Percentiles rank a stretch among this genome's conserved stretches.
Evolutionary conservation across 306 rosid genomes (phyloP).

Genomic region (Mucuna pruriens): DNA sequence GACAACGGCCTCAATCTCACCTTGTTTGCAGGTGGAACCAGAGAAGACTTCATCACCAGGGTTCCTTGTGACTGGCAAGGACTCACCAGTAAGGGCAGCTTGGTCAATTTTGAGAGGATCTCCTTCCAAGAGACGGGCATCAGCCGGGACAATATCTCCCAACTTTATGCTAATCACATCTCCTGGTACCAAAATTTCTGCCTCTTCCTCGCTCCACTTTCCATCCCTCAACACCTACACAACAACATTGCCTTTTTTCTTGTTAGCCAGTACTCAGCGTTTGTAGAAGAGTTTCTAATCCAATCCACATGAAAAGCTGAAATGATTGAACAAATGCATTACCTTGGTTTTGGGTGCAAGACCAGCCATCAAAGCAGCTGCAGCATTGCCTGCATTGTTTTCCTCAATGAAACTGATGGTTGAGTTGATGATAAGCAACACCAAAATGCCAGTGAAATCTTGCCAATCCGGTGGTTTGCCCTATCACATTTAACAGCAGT

Average conservation of each 20-base stretch:
- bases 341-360: slow-evolving; percentile 96
- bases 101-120: slow-evolving; percentile 90
- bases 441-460: slow-evolving; percentile 75
- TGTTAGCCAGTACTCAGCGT: not conserved
- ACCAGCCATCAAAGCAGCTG: slow-evolving; percentile 92
- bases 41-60: slow-evolving; percentile 76
- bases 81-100: slow-evolving; percentile 85
- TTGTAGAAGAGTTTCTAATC: not conserved
- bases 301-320: not conserved
- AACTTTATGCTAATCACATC: slow-evolving; percentile 83
- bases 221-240: slow-evolving; percentile 81
- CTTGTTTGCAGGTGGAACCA: slow-evolving; percentile 91
- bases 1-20: slow-evolving; percentile 84
- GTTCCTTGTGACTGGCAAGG: slow-evolving; percentile 75
- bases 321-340: slow-evolving; percentile 7
- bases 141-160: slow-evolving; percentile 91
- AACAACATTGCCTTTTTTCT: not conserved
- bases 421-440: slow-evolving; percentile 69
- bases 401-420: slow-evolving; percentile 89
- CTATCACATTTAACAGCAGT: slow-evolving; percentile 39
- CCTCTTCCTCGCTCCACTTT: slow-evolving; percentile 80
- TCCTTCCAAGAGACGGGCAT: slow-evolving; percentile 82
- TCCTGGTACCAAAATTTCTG: slow-evolving; percentile 82
- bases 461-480: slow-evolving; percentile 90
- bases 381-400: slow-evolving; percentile 88